Conservation (phyloP, 2,329 filamentous ascomycete species). For the Chaetomium sp. region DNA sequence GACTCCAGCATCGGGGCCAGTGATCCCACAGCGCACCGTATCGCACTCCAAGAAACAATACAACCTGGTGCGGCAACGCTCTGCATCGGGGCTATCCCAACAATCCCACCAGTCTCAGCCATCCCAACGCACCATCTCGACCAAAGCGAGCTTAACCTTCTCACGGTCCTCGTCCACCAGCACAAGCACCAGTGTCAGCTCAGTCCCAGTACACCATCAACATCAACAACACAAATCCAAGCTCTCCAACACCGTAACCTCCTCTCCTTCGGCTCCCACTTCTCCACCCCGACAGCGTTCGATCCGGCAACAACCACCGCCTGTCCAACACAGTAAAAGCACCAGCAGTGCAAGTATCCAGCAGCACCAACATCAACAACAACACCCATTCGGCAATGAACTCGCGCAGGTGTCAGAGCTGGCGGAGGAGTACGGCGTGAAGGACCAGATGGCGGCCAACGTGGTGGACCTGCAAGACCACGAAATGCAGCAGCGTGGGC, state of each 20-base stretch:
- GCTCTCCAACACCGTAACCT: constrained; percentile 21
- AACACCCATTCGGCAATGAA: constrained; percentile 85
- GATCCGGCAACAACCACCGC: neutral
- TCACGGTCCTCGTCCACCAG: constrained; percentile 52
- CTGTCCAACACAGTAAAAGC: constrained; percentile 13
- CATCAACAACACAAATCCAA: constrained; percentile 22
- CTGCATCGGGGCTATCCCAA: constrained; percentile 47
- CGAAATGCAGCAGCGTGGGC: constrained; percentile 60
- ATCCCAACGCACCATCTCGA: constrained; percentile 42
- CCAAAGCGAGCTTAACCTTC: constrained; percentile 50
- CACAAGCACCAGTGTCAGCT: constrained; percentile 39
- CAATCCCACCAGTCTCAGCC: constrained; percentile 31
- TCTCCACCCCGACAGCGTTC: neutral
- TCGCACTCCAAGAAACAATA: constrained; percentile 84
- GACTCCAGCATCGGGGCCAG: constrained; percentile 46
- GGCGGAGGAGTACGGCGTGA: constrained; percentile 75
- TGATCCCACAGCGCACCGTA: constrained; percentile 69
- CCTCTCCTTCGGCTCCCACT: constrained; percentile 19
- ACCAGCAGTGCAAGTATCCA: constrained; percentile 35
- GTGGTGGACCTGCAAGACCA: constrained; percentile 67
- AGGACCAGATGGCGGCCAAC: constrained; percentile 38
- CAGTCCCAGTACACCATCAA: constrained; percentile 26
- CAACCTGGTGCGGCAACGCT: constrained; percentile 51
- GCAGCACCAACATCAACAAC: neutral
- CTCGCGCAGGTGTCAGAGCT: constrained; percentile 88